Conservation (phyloP, 129 eudicot genomes). For the carrot (Daucus carota) region DNA sequence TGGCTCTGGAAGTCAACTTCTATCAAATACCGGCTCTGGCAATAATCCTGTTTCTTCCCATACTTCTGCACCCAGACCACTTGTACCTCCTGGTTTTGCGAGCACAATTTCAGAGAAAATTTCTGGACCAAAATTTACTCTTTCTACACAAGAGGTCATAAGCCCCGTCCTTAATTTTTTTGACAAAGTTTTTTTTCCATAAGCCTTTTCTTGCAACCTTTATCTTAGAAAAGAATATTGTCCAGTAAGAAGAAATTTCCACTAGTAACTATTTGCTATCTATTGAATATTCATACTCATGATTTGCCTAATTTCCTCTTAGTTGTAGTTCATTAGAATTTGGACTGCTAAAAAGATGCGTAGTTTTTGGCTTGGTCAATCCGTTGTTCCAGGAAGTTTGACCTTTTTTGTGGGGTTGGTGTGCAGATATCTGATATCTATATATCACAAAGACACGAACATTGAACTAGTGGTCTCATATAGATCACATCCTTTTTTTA, state of each 20-base stretch:
- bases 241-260: neutral
- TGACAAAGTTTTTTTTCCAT: neutral
- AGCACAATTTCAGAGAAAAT: conserved; percentile 51
- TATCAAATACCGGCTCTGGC: conserved; percentile 41
- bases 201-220: neutral
- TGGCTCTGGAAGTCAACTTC: conserved; percentile 23
- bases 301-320: neutral
- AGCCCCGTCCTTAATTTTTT: neutral
- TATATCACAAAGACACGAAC: neutral
- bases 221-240: neutral
- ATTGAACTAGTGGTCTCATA: neutral
- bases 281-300: neutral
- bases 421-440: neutral
- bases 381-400: neutral
- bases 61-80: conserved; percentile 65
- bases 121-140: conserved; percentile 34
- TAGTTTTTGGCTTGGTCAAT: neutral
- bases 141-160: conserved; percentile 46
- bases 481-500: neutral
- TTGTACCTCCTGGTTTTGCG: conserved; percentile 89
- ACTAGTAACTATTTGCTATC: neutral
- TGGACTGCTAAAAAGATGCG: neutral
- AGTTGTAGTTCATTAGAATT: neutral
- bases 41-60: conserved; percentile 40
- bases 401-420: neutral